Evolutionary conservation across 768 basidiomycete genomes (phyloP), one percentile per base, ranked within the genome.

Genomic region (Boletus subcaerulescens): DNA sequence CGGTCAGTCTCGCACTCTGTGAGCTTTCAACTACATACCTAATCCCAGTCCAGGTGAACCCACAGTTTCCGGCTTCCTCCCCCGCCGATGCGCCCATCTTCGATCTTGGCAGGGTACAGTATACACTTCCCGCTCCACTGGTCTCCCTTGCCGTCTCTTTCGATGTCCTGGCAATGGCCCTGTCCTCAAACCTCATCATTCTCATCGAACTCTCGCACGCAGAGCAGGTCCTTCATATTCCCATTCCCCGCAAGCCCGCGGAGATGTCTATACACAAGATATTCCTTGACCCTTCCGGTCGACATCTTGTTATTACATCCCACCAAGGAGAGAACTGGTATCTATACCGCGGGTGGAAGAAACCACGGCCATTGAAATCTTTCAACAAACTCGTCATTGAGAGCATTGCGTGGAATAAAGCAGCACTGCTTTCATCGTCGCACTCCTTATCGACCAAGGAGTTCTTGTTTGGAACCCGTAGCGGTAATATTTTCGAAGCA

Each of bases 301-400:
- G 90, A 33, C 97, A 98, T 73, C 81, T 96, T 47, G 72, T 98
- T 40, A 79, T 96, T 50, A 91, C 92, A 0, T 94, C 93, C 10
- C 76, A 75, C 13, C 85, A 92, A 63, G 93, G 93, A 48, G 95
- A 99, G 67, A 95, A 92, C 57, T 98, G 91, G 86, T 98, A 98
- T 67, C 74, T 94, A 4, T 93, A 84, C 64, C 78, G 81, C 50
- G 79, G 81, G 10, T 88, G 87, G 83, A 89, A 89, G 75, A 91
- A 93, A 64, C 87, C 92, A 0, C 81, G 83, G 42, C 86, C 80
- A 42, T 76, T 98, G 50, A 88, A 91, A 65, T 75, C 77, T 9
- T 88, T 94, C 71, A 69, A 90, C 70, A 69, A 91, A 68, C 86
- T 92, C 77, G 79, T 91, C 64, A 88, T 98, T 60, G 91, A 95